Percentiles rank a stretch among this genome's conserved stretches.
phyloP scores from a whole-genome alignment of 306 rosid species.

The Trifolium subterraneum region DNA sequence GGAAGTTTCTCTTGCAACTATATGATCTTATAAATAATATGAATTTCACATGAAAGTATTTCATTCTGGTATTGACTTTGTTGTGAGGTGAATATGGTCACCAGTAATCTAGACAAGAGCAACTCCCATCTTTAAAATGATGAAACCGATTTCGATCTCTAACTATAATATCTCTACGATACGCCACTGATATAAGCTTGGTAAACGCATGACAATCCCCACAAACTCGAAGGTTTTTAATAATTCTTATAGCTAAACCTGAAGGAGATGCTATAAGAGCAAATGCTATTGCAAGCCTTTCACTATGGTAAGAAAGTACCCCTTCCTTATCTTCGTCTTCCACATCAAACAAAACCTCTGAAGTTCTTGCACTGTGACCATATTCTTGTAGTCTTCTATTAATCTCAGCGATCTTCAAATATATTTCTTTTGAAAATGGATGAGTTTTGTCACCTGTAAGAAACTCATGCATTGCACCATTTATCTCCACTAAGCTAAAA shows the following conservation, averaged over 20 bases:
- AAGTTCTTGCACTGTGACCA: slow-evolving; percentile 50
- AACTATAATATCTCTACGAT: slow-evolving; percentile 47
- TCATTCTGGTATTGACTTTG: slow-evolving; percentile 17
- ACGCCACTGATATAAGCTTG: slow-evolving; percentile 46
- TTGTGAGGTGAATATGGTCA: slow-evolving; percentile 32
- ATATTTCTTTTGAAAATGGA: slow-evolving; percentile 48
- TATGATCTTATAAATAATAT: slow-evolving; percentile 1
- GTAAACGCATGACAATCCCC: slow-evolving; percentile 46
- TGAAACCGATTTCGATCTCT: slow-evolving; percentile 56
- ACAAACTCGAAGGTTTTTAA: slow-evolving; percentile 56
- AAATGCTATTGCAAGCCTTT: slow-evolving; percentile 57
- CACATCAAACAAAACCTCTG: slow-evolving; percentile 52
- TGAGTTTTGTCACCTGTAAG: slow-evolving; percentile 54
- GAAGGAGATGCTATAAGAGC: slow-evolving; percentile 47
- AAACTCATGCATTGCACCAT: slow-evolving; percentile 56
- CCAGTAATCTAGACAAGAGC: slow-evolving; percentile 54
- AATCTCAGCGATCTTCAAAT: slow-evolving; percentile 50
- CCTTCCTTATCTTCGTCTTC: slow-evolving; percentile 60
- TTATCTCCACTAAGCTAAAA: slow-evolving; percentile 54
- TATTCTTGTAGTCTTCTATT: slow-evolving; percentile 48
- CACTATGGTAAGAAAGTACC: slow-evolving; percentile 54
- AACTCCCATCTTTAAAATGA: slow-evolving; percentile 51
- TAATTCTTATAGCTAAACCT: slow-evolving; percentile 44
- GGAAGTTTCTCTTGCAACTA: slow-evolving; percentile 6
- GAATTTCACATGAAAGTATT: background rate